Evolutionary conservation across 208 protist genomes (phyloP), one percentile per base, ranked within the genome.

Genomic region (Wallacemonas sp.): DNA sequence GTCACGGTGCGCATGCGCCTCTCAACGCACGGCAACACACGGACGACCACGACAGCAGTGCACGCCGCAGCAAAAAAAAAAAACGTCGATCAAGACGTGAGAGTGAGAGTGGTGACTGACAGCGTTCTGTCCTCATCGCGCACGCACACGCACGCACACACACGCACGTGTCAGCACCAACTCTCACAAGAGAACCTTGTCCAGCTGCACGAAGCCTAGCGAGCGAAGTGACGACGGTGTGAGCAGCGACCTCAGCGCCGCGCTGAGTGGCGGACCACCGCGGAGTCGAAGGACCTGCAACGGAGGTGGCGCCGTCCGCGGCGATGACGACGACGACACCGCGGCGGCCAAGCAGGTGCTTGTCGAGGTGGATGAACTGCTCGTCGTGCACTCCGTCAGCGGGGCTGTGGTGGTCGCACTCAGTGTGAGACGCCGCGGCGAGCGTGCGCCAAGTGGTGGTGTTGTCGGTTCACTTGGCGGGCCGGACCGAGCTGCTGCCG

Each of bases 281-380:
- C 73, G 79, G 50, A 85, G 29, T 64, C 79, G 77, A 5, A 85
- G 32, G 4, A 66, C 66, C 45, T 78, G 70, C 13, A 84, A 63
- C 10, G 64, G 57, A 12, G 24, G 17, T 26, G 55, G 62, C 17
- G 42, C 30, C 8, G 36, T 15, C 26, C 17, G 37, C 9, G 34
- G 13, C 34, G 41, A 24, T 24, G 55, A 5, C 36, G 33, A 54
- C 46, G 22, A n/a, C n/a, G n/a, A n/a, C n/a, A n/a, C n/a, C n/a
- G n/a, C n/a, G n/a, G n/a, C n/a, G n/a, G n/a, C n/a, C n/a, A n/a
- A n/a, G n/a, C n/a, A n/a, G n/a, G n/a, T n/a, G n/a, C n/a, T n/a
- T n/a, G n/a, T n/a, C n/a, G n/a, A n/a, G n/a, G n/a, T n/a, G n/a
- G n/a, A n/a, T 19, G 17, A 10, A 48, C 42, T 22, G 9, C 9